Percentiles rank a stretch among this genome's conserved stretches.
Conservation (phyloP, 148 eudicot species). For the Suaeda aralocaspica region DNA sequence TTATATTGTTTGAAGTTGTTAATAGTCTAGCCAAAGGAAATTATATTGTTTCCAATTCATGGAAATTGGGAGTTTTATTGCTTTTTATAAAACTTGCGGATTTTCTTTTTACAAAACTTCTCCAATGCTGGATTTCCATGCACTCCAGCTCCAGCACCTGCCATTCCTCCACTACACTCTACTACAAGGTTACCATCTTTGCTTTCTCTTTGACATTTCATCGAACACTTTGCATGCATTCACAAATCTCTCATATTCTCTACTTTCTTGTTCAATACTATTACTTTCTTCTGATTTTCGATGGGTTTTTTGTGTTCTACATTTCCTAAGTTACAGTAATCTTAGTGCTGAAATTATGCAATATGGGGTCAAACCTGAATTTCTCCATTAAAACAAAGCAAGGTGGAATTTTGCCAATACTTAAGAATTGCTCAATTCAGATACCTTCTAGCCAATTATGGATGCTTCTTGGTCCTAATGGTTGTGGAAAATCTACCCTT, state of each 20-base stretch:
- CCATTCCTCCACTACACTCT: constrained; percentile 29
- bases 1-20: no score
- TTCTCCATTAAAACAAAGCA: constrained; percentile 44
- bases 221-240: constrained; percentile 36
- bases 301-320: not conserved
- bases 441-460: constrained; percentile 86
- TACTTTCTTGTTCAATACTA: not conserved
- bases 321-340: constrained; percentile 11
- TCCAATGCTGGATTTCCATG: constrained; percentile 15
- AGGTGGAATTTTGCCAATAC: constrained; percentile 48
- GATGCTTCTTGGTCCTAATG: constrained; percentile 99
- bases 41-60: no score
- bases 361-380: constrained; percentile 58
- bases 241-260: not conserved
- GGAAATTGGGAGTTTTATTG: no score
- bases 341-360: constrained; percentile 33
- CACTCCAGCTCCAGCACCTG: constrained; percentile 21
- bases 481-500: constrained; percentile 92
- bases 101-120: no score
- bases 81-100: no score
- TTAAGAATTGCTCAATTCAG: constrained; percentile 67
- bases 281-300: not conserved
- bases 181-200: constrained; percentile 26
- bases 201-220: constrained; percentile 32
- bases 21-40: no score